phyloP scores from a whole-genome alignment of 176 grass and related monocot genomes.

The Avena atlantica region DNA sequence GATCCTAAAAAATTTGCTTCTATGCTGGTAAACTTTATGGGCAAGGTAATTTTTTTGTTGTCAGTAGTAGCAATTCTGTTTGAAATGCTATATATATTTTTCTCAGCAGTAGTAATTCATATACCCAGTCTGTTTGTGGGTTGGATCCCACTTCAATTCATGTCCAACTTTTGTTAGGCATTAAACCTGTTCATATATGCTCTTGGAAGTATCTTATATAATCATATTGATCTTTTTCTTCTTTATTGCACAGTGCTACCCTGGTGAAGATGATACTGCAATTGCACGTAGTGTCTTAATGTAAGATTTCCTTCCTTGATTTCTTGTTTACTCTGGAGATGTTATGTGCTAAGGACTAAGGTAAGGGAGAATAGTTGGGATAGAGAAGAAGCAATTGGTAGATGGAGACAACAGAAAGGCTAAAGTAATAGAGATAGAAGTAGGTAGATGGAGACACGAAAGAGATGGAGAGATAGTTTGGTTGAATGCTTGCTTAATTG shows the following conservation, averaged over 20 bases:
- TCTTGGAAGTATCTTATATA: not conserved
- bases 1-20: constrained; percentile 89
- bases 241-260: constrained; percentile 77
- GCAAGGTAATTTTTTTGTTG: constrained; percentile 74
- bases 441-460: not conserved
- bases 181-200: constrained; percentile 10
- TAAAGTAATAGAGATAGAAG: not conserved
- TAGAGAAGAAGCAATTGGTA: constrained; percentile 20
- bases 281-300: constrained; percentile 86
- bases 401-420: constrained; percentile 13
- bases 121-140: constrained; percentile 1
- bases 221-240: constrained; percentile 38
- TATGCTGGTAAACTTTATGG: constrained; percentile 91
- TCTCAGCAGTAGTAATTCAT: constrained; percentile 1
- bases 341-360: constrained; percentile 20
- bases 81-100: not conserved
- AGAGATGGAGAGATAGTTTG: not conserved
- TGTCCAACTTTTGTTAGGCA: not conserved
- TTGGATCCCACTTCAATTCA: constrained; percentile 7
- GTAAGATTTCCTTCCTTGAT: constrained; percentile 60
- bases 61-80: constrained; percentile 18
- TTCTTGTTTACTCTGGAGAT: constrained; percentile 21
- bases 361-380: constrained; percentile 1
- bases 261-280: constrained; percentile 96
- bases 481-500: constrained; percentile 1